Base-by-base conservation (phyloP, 371 early-diverging fungal species). In the Rhizopus arrhizus region DNA sequence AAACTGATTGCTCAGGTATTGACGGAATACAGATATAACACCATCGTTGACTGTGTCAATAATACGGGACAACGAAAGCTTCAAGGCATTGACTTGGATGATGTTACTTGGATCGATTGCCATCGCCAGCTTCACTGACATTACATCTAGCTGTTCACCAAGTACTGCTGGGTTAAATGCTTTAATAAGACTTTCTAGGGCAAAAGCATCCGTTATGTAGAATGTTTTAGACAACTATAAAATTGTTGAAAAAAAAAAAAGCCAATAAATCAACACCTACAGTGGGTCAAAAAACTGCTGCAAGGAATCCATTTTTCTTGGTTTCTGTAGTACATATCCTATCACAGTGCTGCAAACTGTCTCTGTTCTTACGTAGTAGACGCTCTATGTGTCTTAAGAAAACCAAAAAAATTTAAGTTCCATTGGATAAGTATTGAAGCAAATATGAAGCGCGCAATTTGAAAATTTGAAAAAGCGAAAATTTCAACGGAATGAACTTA, bases 21-120 rank as follows among this genome's bases (percentile, higher is more conserved):
- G 36, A 29, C 52, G 52, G 47, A 62, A 62, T 48, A 61, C 29
- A 53, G 55, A 56, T 31, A 15, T 57, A 57, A 62, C 57, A 41
- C 22, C 53, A 46, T 51, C 45, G 47, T 62, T 57, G 52, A 65
- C 60, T 22, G 53, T 53, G 52, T 60, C 66, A 33, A 65, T 48
- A 32, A 56, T 60, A 48, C 55, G 66, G 48, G 66, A 58, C 53
- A 61, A 54, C 16, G 59, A 66, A 4, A 61, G 22, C 49, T 58
- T 61, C 36, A 61, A 48, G 13, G 61, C 61, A 54, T 58, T 66
- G 50, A 61, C 66, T 58, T 66, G 49, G 6, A 36, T n/a, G 15
- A 54, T 58, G 47, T 58, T 40, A 29, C 46, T 57, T 53, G 53
- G 46, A 61, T 66, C 55, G 38, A 61, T 61, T 58, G 43, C 12